Percentiles rank a stretch among this genome's conserved stretches.
These are phyloP conservation scores for Hysterangium stoloniferum DNA, from an alignment of 768 basidiomycete species.

Conservation along the genomic window DNA sequence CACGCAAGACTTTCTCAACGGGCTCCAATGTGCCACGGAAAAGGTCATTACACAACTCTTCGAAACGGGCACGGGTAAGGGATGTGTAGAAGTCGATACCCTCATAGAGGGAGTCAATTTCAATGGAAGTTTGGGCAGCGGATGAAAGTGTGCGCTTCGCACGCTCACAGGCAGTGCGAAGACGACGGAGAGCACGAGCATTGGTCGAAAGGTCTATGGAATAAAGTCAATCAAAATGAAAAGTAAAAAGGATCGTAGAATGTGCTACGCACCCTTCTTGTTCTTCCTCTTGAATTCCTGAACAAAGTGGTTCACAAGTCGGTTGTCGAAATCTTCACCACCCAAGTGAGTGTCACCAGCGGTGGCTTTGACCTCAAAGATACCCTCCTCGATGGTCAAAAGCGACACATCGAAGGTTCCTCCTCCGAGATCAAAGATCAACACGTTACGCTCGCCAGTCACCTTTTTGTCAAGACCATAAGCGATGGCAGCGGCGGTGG, in stretches of 20 bases:
- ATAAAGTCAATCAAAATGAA: slow-evolving; percentile 13
- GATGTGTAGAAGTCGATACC: slow-evolving; percentile 98
- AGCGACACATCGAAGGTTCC: slow-evolving; percentile 98
- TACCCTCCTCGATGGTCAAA: slow-evolving; percentile 92
- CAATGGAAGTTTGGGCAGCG: slow-evolving; percentile 91
- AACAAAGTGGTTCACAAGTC: slow-evolving; percentile 93
- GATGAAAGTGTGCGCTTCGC: slow-evolving; percentile 98
- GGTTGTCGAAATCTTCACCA: slow-evolving; percentile 98
- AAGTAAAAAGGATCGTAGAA: slow-evolving; percentile 4
- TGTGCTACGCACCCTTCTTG: slow-evolving; percentile 82
- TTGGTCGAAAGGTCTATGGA: slow-evolving; percentile 74
- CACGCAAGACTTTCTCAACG: slow-evolving; percentile 96
- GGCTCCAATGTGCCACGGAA: slow-evolving; percentile 92
- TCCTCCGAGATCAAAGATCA: slow-evolving; percentile 98
- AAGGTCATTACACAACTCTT: slow-evolving; percentile 90
- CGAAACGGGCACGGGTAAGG: slow-evolving; percentile 96
- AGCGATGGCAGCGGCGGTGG: slow-evolving; percentile 95
- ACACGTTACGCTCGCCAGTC: slow-evolving; percentile 83
- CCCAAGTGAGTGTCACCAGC: slow-evolving; percentile 98
- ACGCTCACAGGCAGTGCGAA: slow-evolving; percentile 96
- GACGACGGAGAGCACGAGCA: slow-evolving; percentile 92
- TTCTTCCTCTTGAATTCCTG: slow-evolving; percentile 97
- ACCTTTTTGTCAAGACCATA: slow-evolving; percentile 98
- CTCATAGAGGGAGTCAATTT: slow-evolving; percentile 96
- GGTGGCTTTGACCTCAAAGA: slow-evolving; percentile 97